Evolutionary conservation across 495 filamentous ascomycete genomes (phyloP), one percentile per base, ranked within the genome.

Genomic region (Aspergillus indologenus): DNA sequence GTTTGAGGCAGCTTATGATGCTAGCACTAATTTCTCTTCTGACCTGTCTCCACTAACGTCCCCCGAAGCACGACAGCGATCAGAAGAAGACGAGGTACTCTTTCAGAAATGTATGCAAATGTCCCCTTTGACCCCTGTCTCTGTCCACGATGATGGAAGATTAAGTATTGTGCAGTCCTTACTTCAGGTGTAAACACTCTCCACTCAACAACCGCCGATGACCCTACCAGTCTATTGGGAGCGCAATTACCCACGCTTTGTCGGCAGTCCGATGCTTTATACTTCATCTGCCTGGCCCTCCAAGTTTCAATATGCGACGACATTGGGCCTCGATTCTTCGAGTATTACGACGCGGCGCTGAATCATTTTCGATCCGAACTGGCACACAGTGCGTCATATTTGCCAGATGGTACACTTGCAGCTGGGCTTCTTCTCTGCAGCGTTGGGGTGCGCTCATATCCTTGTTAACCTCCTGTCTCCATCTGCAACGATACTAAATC

Each of bases 21-120:
- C 20, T 42, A 34, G 42, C 19, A 19, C 23, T 6, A 21, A 46
- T 48, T 11, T 46, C 17, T 14, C 20, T 3, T 44, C 14, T 2
- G 26, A 22, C 7, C 23, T 20, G 12, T 26, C n/a, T 3, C 22
- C 18, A 12, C 18, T 5, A 18, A 6, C 21, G 7, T 29, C 20
- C 43, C 6, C 17, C 22, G 23, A 50, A 1, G 24, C 6, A 11
- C 5, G 34, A 40, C 5, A 11, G 12, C 5, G 45, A 19, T 44
- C 1, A 45, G 17, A 48, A 47, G 53, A 53, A 43, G 64, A 71
- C 47, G 64, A 68, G 31, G n/a, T 18, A 12, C 42, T 75, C 5
- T 74, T 75, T 14, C 60, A 66, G 17, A 61, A 74, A 59, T 74
- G 72, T 71, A 61, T 74, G 72, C 70, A 58, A 65, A 59, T 63